A percentile compares a stretch with the other conserved stretches of the same genome.
Conservation (phyloP, 1,139 yeast genomes). For the Candida mesenterica region DNA sequence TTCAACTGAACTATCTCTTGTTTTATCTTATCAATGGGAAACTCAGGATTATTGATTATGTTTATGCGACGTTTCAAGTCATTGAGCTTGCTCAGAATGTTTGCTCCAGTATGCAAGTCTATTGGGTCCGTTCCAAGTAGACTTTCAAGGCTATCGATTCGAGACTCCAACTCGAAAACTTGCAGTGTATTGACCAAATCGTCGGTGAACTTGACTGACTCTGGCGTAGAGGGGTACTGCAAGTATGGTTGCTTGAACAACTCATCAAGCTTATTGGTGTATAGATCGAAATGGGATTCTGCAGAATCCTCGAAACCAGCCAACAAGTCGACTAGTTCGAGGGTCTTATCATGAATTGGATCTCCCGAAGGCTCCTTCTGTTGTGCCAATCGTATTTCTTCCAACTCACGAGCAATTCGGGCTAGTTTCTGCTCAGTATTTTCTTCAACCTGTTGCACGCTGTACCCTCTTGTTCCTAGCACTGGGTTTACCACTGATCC, state of each 20-base stretch:
- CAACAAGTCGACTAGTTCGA: slow-evolving; percentile 10
- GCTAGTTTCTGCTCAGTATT: slow-evolving; percentile 43
- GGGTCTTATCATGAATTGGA: slow-evolving; percentile 4
- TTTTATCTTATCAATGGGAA: slow-evolving; percentile 23
- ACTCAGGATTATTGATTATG: slow-evolving; percentile 38
- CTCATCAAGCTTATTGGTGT: slow-evolving; percentile 3
- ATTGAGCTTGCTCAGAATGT: slow-evolving; percentile 27
- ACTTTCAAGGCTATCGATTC: slow-evolving; percentile 24
- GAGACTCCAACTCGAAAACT: slow-evolving; percentile 23
- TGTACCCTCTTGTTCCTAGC: slow-evolving; percentile 28
- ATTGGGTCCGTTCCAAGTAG: slow-evolving; percentile 16
- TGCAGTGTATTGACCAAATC: slow-evolving; percentile 12
- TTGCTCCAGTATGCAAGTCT: slow-evolving; percentile 4
- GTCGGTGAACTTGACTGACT: slow-evolving; percentile 1
- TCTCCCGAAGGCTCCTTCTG: slow-evolving; percentile 8
- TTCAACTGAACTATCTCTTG: slow-evolving; percentile 17
- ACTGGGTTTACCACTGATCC: slow-evolving; percentile 24
- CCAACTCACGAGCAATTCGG: slow-evolving; percentile 45
- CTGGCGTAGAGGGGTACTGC: slow-evolving; percentile 5
- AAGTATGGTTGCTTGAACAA: slow-evolving; percentile 7
- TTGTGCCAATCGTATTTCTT: slow-evolving; percentile 27
- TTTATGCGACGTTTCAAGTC: slow-evolving; percentile 39
- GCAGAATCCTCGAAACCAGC: background rate
- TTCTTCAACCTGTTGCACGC: slow-evolving; percentile 28
- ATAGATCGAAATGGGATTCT: slow-evolving; percentile 4